Base-by-base conservation (phyloP, 768 basidiomycete species). In the Calocybe indica region DNA sequence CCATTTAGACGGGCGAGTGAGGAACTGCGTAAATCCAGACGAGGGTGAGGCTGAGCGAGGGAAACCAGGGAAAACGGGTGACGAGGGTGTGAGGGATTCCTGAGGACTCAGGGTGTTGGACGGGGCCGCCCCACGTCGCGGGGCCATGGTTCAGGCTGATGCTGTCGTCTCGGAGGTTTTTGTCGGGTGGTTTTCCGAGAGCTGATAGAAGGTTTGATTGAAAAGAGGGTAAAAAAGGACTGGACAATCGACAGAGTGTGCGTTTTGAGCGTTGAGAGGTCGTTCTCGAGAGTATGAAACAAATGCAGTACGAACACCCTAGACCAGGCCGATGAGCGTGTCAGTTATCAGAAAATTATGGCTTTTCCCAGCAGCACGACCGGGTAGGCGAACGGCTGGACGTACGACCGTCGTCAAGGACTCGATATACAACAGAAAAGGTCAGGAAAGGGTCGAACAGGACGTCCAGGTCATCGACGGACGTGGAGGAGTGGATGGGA, bases 1-100 rank as follows among this genome's bases (percentile, higher is more conserved):
- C 86, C 86, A 88, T 70, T 78, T 82, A 0, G 82, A 76, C 1
- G 86, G 80, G 52, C 75, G 82, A 29, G 84, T 68, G 36, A 88
- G 69, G 53, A 88, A 77, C 33, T 80, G 74, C 1, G 83, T 75
- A 48, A 88, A 73, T 3, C 83, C 79, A 3, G 70, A 71, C 5
- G 81, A 81, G 10, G 86, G 86, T 0, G 86, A 88, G 7, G 64
- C 69, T 5, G 85, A 80, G 55, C 85, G 83, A 35, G 75, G 69
- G 50, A 70, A 67, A 28, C 60, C 64, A 31, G 69, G 57, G 36
- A 67, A 64, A 37, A 70, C 59, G 28, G 68, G 64, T 7, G 66
- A 65, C 6, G 65, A 14, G 36, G 67, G 62, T 2, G 48, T 50
- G 1, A 64, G 61, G 5, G 61, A 43, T 3, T 71, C 70, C 37